Base-by-base conservation (phyloP, 495 filamentous ascomycete species). In the Neurospora sp. region DNA sequence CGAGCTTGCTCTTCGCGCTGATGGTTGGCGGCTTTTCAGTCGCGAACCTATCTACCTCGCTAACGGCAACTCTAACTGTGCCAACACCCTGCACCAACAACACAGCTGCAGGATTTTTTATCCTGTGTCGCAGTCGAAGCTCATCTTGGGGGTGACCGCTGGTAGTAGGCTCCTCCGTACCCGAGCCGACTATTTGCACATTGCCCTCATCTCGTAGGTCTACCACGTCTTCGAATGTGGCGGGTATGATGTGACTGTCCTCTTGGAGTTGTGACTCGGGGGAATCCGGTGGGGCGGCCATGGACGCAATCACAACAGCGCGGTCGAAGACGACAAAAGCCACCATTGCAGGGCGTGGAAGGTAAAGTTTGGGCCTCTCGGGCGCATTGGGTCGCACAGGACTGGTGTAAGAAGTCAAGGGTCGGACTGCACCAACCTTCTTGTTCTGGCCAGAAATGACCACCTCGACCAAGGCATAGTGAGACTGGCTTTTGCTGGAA, bases 1-100 rank as follows among this genome's bases (percentile, higher is more conserved):
- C 94, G 59, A 99, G 85, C 80, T 95, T 98, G 78, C 89, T 92
- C 78, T 92, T 94, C 8, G 92, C 91, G 2, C 93, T 93, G 22
- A 95, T 85, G 72, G 83, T 78, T 5, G 86, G 87, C 1, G 85
- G 81, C 48, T 77, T 77, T 14, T 83, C 82, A 70, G 81, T 84
- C 16, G 82, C 80, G 48, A 89, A 86, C 68, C 83, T 82, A 70
- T 86, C 83, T 12, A 84, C 80, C 65, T 90, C 86, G 39, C 82
- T 81, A 20, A 87, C 81, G n/a, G 87, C 87, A 44, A 98, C 81
- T 71, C 94, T 87, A 48, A 98, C 79, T n/a, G 94, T 83, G 27
- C 96, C 96, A 74, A 90, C 93, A 31, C 91, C 91, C 72, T 91
- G 89, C 69, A 96, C 84, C 81, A 97, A 86, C 6, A 97, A 79